phyloP scores from a whole-genome alignment of 495 filamentous ascomycete genomes.

The Ascodesmis nigricans region DNA sequence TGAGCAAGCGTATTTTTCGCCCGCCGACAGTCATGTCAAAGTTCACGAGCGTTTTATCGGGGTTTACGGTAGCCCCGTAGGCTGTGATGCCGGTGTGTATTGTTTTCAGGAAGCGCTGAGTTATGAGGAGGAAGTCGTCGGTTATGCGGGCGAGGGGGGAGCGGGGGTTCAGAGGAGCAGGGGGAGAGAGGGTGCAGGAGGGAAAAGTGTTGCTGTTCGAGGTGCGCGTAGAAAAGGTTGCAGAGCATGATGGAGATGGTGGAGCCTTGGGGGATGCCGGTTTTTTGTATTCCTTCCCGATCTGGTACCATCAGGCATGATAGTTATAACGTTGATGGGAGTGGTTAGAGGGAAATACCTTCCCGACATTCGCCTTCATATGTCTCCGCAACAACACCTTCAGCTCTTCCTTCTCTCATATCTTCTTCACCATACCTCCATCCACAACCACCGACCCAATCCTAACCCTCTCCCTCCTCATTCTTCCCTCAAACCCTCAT shows the following conservation, averaged over 20 bases:
- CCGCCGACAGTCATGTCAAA: conserved; percentile 46
- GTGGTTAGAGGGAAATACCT: conserved; percentile 19
- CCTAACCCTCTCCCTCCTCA: too few relatives aligned
- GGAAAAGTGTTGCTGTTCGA: conserved; percentile 44
- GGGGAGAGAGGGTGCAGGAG: conserved; percentile 51
- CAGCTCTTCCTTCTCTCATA: conserved; percentile 35
- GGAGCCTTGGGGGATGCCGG: conserved; percentile 83
- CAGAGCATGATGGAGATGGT: conserved; percentile 67
- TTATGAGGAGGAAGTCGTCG: conserved; percentile 85
- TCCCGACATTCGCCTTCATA: conserved; percentile 60
- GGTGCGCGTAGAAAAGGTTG: conserved; percentile 80
- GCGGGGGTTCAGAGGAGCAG: too few relatives aligned
- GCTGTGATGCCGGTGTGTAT: conserved; percentile 59
- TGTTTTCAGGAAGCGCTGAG: conserved; percentile 43
- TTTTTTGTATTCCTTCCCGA: conserved; percentile 74
- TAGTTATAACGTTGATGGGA: too few relatives aligned
- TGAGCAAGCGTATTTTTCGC: conserved; percentile 28
- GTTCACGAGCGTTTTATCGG: conserved; percentile 63
- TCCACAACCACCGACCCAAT: too few relatives aligned
- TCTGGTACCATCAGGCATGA: too few relatives aligned
- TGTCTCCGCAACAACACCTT: conserved; percentile 53
- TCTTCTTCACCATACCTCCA: too few relatives aligned
- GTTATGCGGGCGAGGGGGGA: too few relatives aligned
- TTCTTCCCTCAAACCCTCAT: too few relatives aligned
- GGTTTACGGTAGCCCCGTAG: conserved; percentile 62